These are phyloP conservation scores for Starmera stellimalicola DNA, from an alignment of 1,139 yeast species.

Conservation along the genomic window DNA sequence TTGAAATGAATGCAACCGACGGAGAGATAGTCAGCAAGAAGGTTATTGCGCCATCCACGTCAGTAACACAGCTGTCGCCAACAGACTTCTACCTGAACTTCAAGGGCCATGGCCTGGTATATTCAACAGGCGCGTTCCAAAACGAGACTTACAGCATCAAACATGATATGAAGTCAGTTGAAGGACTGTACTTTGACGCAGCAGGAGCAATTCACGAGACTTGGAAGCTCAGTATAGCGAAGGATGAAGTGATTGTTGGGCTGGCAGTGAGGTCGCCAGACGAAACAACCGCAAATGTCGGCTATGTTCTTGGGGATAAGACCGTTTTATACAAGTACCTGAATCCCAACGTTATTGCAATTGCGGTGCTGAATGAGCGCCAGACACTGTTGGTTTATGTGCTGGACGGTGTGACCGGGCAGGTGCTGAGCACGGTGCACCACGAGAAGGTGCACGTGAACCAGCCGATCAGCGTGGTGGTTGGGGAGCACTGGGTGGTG, in stretches of 20 bases:
- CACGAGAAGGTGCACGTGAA: conserved; percentile 29
- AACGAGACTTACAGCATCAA: conserved; percentile 14
- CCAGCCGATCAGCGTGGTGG: conserved; percentile 41
- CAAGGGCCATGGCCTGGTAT: conserved; percentile 16
- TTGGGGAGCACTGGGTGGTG: conserved; percentile 81
- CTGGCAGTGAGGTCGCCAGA: conserved; percentile 31
- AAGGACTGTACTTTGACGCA: conserved; percentile 17
- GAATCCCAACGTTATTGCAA: conserved; percentile 56
- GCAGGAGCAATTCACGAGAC: conserved; percentile 19
- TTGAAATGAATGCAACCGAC: conserved; percentile 9
- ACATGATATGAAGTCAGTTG: conserved; percentile 15
- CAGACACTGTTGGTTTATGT: conserved; percentile 36
- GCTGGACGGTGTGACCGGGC: conserved; percentile 65
- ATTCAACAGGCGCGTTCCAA: conserved; percentile 1
- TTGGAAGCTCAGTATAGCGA: conserved; percentile 22
- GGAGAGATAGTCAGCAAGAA: conserved; percentile 10
- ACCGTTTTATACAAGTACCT: conserved; percentile 78
- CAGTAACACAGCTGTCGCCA: conserved; percentile 9
- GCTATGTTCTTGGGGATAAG: conserved; percentile 60
- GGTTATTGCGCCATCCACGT: conserved; percentile 11
- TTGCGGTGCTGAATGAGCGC: conserved; percentile 35
- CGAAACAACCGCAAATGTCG: conserved; percentile 53
- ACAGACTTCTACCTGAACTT: conserved; percentile 17
- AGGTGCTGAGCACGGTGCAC: conserved; percentile 38
- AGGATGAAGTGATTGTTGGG: conserved; percentile 28